These are phyloP conservation scores for Parascedosporium putredinis DNA, from an alignment of 2,329 filamentous ascomycete genomes.

Conservation along the genomic window DNA sequence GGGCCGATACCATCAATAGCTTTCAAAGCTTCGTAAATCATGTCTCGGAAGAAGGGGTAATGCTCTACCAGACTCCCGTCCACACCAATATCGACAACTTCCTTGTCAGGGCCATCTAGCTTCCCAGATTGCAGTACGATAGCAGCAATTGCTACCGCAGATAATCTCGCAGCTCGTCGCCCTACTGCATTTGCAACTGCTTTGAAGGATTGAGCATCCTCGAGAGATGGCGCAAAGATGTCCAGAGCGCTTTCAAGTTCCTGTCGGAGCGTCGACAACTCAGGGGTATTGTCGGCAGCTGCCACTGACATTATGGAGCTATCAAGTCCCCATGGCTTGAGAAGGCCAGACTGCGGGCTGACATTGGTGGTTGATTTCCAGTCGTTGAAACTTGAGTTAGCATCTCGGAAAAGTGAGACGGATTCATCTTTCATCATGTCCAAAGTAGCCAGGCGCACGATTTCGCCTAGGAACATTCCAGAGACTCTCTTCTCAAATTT, in stretches of 20 bases:
- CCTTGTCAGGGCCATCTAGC: slow-evolving; percentile 51
- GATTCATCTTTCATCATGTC: slow-evolving; percentile 58
- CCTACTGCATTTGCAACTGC: slow-evolving; percentile 73
- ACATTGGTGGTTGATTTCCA: slow-evolving; percentile 61
- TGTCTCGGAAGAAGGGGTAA: slow-evolving; percentile 84
- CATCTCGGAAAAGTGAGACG: slow-evolving; percentile 65
- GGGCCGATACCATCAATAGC: slow-evolving; percentile 68
- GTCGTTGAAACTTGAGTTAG: slow-evolving; percentile 62
- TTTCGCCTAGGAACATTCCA: slow-evolving; percentile 96
- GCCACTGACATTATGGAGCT: slow-evolving; percentile 83
- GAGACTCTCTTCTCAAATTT: slow-evolving; percentile 99
- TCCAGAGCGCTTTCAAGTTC: slow-evolving; percentile 67
- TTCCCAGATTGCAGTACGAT: slow-evolving; percentile 73
- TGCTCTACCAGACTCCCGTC: slow-evolving; percentile 93
- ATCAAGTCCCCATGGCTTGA: slow-evolving; percentile 79
- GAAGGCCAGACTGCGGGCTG: slow-evolving; percentile 54
- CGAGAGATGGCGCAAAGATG: slow-evolving; percentile 64
- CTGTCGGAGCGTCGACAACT: slow-evolving; percentile 63
- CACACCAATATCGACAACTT: slow-evolving; percentile 80
- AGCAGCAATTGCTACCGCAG: slow-evolving; percentile 78
- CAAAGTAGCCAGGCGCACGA: slow-evolving; percentile 68
- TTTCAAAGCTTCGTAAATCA: slow-evolving; percentile 73
- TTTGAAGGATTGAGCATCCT: slow-evolving; percentile 85
- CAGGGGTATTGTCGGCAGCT: slow-evolving; percentile 65
- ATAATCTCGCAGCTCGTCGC: slow-evolving; percentile 76